A percentile compares a stretch with the other conserved stretches of the same genome.
These are phyloP conservation scores for Fusarium sacchari DNA, from an alignment of 2,329 filamentous ascomycete species.

Conservation along the genomic window DNA sequence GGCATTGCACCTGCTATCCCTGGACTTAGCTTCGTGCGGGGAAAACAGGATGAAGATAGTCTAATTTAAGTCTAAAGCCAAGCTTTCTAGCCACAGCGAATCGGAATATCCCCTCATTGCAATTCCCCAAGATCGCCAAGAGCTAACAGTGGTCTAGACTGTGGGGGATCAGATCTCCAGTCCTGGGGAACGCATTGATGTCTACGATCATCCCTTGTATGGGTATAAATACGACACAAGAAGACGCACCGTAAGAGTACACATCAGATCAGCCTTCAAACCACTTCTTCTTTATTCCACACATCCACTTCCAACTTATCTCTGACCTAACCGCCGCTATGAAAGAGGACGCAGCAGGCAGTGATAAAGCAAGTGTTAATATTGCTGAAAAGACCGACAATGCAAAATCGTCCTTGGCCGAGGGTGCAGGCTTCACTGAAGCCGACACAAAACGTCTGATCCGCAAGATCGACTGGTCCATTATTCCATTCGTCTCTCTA, in stretches of 20 bases:
- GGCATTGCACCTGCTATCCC: not conserved
- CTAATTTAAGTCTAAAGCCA: not conserved
- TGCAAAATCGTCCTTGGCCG: not conserved
- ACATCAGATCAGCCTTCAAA: not conserved
- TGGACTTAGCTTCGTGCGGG: not conserved
- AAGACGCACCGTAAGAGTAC: not conserved
- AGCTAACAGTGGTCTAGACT: not conserved
- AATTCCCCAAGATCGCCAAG: not conserved
- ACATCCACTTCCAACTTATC: not conserved
- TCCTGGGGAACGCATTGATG: not conserved
- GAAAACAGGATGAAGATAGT: not conserved
- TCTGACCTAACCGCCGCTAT: not conserved
- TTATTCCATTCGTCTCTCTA: not conserved
- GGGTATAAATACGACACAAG: not conserved
- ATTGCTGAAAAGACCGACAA: not conserved
- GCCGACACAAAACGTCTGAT: not conserved
- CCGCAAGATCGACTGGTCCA: constrained; percentile 3
- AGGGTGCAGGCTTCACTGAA: not conserved
- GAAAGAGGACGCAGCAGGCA: not conserved
- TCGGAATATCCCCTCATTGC: not conserved
- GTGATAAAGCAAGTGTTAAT: not conserved
- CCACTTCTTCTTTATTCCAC: not conserved
- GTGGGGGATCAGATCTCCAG: not conserved
- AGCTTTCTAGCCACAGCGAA: not conserved
- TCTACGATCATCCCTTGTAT: not conserved